These are phyloP conservation scores for Fereydounia khargensis DNA, from an alignment of 1,284 basidiomycete genomes.

Conservation along the genomic window DNA sequence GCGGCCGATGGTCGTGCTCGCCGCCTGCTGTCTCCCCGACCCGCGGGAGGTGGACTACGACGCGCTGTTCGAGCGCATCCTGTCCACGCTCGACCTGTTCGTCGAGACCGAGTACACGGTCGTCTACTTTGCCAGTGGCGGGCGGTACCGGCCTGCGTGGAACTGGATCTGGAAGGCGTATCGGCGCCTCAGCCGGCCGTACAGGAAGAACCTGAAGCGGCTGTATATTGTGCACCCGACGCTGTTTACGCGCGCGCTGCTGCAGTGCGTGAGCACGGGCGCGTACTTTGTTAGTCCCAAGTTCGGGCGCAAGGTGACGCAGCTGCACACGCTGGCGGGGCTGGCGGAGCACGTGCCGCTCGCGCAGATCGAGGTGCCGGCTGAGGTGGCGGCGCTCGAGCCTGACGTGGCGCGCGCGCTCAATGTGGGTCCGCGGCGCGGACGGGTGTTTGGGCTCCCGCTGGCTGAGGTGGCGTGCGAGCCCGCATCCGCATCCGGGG, in stretches of 20 bases:
- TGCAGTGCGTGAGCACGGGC: conserved; percentile 79
- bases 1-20: conserved; percentile 79
- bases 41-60: conserved; percentile 74
- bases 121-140: conserved; percentile 79
- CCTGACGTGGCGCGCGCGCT: conserved; percentile 8
- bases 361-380: conserved; percentile 78
- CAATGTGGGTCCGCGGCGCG: not conserved
- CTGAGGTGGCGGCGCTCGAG: conserved; percentile 62
- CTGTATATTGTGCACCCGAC: conserved; percentile 82
- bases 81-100: conserved; percentile 42
- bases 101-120: conserved; percentile 78
- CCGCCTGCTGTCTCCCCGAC: conserved; percentile 69
- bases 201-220: conserved; percentile 80
- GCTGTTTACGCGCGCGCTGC: conserved; percentile 67
- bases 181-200: conserved; percentile 54
- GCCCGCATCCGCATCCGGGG: too few relatives aligned
- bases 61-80: conserved; percentile 64
- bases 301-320: conserved; percentile 77
- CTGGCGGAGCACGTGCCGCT: conserved; percentile 73
- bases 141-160: conserved; percentile 72
- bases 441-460: conserved; percentile 72
- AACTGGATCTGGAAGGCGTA: conserved; percentile 88
- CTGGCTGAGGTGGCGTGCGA: conserved; percentile 77
- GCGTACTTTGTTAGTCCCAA: conserved; percentile 84
- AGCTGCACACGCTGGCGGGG: conserved; percentile 71